Evolutionary conservation across 179 eudicot species (phyloP).

Genomic region (Actinidia chinensis): DNA sequence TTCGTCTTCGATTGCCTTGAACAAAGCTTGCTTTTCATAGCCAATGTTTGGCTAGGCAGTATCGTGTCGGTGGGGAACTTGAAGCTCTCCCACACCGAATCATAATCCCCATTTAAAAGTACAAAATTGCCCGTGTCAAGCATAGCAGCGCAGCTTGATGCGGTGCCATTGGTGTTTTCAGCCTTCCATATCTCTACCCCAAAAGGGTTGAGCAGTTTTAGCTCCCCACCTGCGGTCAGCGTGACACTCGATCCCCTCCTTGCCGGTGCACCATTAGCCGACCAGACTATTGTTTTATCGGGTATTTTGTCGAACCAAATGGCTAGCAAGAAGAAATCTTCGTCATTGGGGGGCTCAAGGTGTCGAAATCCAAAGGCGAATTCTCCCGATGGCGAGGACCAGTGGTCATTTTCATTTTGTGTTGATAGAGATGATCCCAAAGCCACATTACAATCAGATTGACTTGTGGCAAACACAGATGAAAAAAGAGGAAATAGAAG

Average conservation of each 20-base stretch:
- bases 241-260: conserved; percentile 22
- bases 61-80: conserved; percentile 22
- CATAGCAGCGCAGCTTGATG: conserved; percentile 7
- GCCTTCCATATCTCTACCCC: conserved; percentile 10
- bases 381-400: background rate
- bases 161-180: background rate
- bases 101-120: conserved; percentile 5
- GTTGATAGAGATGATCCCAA: background rate
- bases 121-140: conserved; percentile 22
- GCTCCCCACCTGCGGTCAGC: conserved; percentile 5
- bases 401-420: no score
- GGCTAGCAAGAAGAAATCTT: conserved; percentile 10
- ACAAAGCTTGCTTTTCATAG: background rate
- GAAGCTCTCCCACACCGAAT: conserved; percentile 22
- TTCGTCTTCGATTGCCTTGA: background rate
- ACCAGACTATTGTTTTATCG: conserved; percentile 23
- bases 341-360: background rate
- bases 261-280: conserved; percentile 4
- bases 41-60: conserved; percentile 15
- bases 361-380: conserved; percentile 27
- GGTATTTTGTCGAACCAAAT: conserved; percentile 30
- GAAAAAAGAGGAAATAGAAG: background rate
- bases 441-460: background rate
- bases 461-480: background rate
- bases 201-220: background rate